These are phyloP conservation scores for Takashimella tepidaria DNA, from an alignment of 1,284 basidiomycete genomes.

Conservation along the genomic window DNA sequence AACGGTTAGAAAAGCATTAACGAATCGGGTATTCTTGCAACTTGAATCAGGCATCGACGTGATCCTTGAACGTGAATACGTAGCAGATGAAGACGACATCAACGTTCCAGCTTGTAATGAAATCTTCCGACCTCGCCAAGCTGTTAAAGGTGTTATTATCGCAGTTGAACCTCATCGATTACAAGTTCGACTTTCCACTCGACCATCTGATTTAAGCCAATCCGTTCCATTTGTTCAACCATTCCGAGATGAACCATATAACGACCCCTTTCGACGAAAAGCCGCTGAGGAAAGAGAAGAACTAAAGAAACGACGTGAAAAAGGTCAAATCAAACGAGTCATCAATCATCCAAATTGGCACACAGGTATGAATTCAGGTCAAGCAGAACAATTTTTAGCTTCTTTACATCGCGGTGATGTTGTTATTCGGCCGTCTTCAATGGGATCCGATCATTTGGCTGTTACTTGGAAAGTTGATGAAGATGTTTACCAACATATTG, in stretches of 20 bases:
- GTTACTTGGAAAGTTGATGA: slow-evolving; percentile 99
- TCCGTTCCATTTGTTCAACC: slow-evolving; percentile 36
- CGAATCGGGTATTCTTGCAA: slow-evolving; percentile 33
- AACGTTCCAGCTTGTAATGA: slow-evolving; percentile 50
- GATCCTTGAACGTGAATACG: slow-evolving; percentile 62
- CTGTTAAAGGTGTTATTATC: slow-evolving; percentile 75
- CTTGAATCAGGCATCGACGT: slow-evolving; percentile 93
- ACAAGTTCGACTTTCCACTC: slow-evolving; percentile 71
- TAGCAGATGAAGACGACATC: slow-evolving; percentile 52
- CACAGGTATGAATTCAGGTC: slow-evolving; percentile 83
- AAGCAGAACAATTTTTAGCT: slow-evolving; percentile 86
- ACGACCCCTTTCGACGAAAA: slow-evolving; percentile 49
- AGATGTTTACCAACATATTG: slow-evolving; percentile 93
- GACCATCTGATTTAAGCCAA: slow-evolving; percentile 60
- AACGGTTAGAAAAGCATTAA: slow-evolving; percentile 49
- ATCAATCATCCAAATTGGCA: slow-evolving; percentile 99
- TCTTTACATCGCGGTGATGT: slow-evolving; percentile 90
- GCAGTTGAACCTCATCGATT: slow-evolving; percentile 62
- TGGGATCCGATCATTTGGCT: slow-evolving; percentile 87
- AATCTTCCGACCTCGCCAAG: slow-evolving; percentile 66
- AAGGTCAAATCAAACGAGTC: slow-evolving; percentile 70
- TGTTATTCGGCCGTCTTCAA: slow-evolving; percentile 92
- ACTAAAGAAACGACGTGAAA: slow-evolving; percentile 74
- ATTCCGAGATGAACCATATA: slow-evolving; percentile 37
- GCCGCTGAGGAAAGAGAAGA: slow-evolving; percentile 69